phyloP scores from a whole-genome alignment of 352 stramenopile genomes.

The Labyrinthula sp. region DNA sequence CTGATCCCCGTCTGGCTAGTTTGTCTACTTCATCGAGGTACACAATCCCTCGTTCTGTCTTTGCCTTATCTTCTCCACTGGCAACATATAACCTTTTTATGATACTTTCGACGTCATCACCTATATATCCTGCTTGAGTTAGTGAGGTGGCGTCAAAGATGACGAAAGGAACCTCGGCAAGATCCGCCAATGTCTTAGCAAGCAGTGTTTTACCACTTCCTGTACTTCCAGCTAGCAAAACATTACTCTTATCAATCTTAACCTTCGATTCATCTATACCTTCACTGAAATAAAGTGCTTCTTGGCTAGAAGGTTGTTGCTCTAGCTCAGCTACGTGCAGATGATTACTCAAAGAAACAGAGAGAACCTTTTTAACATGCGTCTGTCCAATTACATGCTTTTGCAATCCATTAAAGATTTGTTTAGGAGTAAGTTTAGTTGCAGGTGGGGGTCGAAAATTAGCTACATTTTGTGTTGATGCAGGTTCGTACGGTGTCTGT shows the following conservation, averaged over 20 bases:
- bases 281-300: constrained; percentile 34
- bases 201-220: constrained; percentile 86
- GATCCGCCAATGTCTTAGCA: constrained; percentile 76
- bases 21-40: constrained; percentile 99
- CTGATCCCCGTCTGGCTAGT: constrained; percentile 68
- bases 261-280: constrained; percentile 53
- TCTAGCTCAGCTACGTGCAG: constrained; percentile 32
- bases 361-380: constrained; percentile 81
- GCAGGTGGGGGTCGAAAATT: no score
- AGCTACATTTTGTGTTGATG: no score
- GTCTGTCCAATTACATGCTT: constrained; percentile 90
- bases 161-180: constrained; percentile 86
- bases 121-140: constrained; percentile 90
- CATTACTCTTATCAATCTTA: constrained; percentile 95
- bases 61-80: constrained; percentile 78
- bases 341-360: constrained; percentile 88
- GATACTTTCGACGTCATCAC: constrained; percentile 91
- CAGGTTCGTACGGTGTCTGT: no score
- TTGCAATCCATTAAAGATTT: constrained; percentile 79
- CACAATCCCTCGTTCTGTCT: constrained; percentile 80
- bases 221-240: constrained; percentile 77
- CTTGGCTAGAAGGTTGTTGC: background rate
- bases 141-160: constrained; percentile 89
- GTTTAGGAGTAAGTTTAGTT: constrained; percentile 47
- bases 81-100: constrained; percentile 90